Base-by-base conservation (phyloP, 2,329 filamentous ascomycete species). In the Ambrosiella xylebori region DNA sequence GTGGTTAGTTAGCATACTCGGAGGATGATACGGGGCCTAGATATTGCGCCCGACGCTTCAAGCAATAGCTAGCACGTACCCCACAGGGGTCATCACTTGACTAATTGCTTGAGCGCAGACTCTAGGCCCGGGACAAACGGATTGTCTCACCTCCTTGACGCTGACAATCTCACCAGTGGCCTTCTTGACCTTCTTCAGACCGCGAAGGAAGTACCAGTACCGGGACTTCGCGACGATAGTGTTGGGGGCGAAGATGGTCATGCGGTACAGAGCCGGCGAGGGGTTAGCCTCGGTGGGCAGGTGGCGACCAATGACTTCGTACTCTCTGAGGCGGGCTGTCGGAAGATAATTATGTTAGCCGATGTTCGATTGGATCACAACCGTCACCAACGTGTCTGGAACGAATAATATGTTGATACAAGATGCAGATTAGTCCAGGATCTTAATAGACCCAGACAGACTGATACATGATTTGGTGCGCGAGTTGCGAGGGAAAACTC, bases 141-240 rank as follows among this genome's bases (percentile, higher is more conserved):
- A 36, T 51, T 50, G 41, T 60, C 85, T 70, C 84, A 95, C 91
- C 80, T 85, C 79, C 81, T 97, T 97, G 78, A 97, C 76, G 75
- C 82, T 86, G 74, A 98, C 89, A 72, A 98, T 95, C 85, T 98
- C 93, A 76, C 93, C 93, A 73, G 94, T 97, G 73, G 91, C 86
- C 88, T 98, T 98, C 90, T 98, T 98, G 81, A 98, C 89, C 85
- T 98, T 98, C 74, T 88, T 85, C 71, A 98, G 83, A 82, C 95
- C 94, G 77, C 89, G 88, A 76, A 98, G 79, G 84, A 98, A 98
- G 84, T 98, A 98, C 94, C 94, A 98, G 86, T 95, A 98, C 72
- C 93, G 88, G 73, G 90, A 96, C 86, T 98, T 98, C 74, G 94
- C 93, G 70, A 98, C 90, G 67, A 96, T 93, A 70, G 85, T 81